phyloP scores from a whole-genome alignment of 31 red algal genomes.

The Endocladia muricata region DNA sequence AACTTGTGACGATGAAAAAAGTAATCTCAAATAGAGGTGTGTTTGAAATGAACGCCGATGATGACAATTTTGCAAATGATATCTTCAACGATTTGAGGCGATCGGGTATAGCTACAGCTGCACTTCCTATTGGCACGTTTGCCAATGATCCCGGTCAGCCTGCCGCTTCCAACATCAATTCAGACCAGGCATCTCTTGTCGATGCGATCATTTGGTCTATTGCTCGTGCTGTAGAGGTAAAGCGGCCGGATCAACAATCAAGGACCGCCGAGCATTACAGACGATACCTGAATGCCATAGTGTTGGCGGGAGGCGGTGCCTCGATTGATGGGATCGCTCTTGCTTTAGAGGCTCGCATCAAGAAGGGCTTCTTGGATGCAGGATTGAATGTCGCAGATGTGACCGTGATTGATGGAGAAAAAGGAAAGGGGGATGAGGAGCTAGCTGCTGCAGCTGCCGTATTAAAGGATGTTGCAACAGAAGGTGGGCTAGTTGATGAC shows the following conservation, averaged over 20 bases:
- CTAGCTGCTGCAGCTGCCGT: conserved; percentile 56
- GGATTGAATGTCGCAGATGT: conserved; percentile 62
- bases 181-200: conserved; percentile 36
- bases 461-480: conserved; percentile 45
- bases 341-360: conserved; percentile 54
- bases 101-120: conserved; percentile 57
- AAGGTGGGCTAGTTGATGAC: conserved; percentile 57
- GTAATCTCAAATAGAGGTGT: conserved; percentile 4
- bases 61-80: conserved; percentile 63
- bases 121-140: conserved; percentile 52
- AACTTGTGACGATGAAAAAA: conserved; percentile 14
- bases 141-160: conserved; percentile 59
- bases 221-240: conserved; percentile 35
- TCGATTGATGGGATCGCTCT: conserved; percentile 58
- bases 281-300: conserved; percentile 58
- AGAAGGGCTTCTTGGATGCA: conserved; percentile 51
- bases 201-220: conserved; percentile 73
- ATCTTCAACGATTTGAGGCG: conserved; percentile 51
- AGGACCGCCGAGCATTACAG: conserved; percentile 48
- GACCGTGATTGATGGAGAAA: conserved; percentile 58
- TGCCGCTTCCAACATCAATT: conserved; percentile 14
- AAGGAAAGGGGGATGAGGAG: conserved; percentile 67
- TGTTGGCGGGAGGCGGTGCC: conserved; percentile 55
- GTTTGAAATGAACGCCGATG: conserved; percentile 54
- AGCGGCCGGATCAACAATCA: conserved; percentile 47